A percentile compares a stretch with the other conserved stretches of the same genome.
Evolutionary conservation across 2,329 filamentous ascomycete genomes (phyloP).

Genomic region (Apiospora koreana): DNA sequence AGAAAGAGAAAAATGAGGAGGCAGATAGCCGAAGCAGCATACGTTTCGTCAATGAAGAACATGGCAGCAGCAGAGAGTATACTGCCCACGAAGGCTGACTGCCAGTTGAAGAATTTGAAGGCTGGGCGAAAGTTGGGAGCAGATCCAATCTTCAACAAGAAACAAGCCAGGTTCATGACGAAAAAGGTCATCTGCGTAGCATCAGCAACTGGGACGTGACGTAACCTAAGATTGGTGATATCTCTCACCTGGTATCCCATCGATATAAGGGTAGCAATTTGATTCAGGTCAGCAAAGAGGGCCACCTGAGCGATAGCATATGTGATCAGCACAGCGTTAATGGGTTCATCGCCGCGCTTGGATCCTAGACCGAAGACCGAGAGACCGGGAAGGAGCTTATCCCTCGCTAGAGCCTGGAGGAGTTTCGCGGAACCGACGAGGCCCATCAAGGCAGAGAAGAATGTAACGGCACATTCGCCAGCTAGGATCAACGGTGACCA

Average conservation of each 20-base stretch:
- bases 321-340: constrained; percentile 74
- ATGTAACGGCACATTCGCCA: constrained; percentile 79
- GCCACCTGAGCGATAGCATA: constrained; percentile 76
- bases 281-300: constrained; percentile 81
- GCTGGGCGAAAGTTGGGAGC: constrained; percentile 87
- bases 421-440: constrained; percentile 84
- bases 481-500: constrained; percentile 73
- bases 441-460: constrained; percentile 87
- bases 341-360: constrained; percentile 70
- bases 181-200: constrained; percentile 76
- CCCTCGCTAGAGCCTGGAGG: constrained; percentile 78
- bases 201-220: constrained; percentile 17
- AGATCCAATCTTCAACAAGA: constrained; percentile 81
- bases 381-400: constrained; percentile 76
- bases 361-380: constrained; percentile 74
- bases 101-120: constrained; percentile 88
- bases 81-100: constrained; percentile 74
- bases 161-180: constrained; percentile 85
- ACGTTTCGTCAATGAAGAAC: constrained; percentile 87
- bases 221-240: neutral
- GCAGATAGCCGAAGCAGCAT: constrained; percentile 73
- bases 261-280: constrained; percentile 85
- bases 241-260: constrained; percentile 75
- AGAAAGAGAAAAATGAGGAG: constrained; percentile 77
- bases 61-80: constrained; percentile 78